Conservation (phyloP, 2,329 filamentous ascomycete genomes). For the Botrytis fragariae region DNA sequence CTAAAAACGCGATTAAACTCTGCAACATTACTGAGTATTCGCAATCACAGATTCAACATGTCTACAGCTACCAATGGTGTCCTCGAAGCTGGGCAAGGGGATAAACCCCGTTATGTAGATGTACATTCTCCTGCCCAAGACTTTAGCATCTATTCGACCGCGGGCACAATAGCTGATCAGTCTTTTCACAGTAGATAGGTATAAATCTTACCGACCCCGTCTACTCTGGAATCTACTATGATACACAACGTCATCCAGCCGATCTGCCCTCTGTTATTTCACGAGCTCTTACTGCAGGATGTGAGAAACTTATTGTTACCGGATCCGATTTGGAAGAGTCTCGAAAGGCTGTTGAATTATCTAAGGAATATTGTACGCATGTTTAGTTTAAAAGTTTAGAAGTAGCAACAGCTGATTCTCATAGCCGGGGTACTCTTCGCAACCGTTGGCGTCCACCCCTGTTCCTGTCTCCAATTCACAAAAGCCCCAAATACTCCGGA, state of each 20-base stretch:
- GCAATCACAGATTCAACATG: constrained; percentile 3
- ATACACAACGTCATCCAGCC: constrained; percentile 69
- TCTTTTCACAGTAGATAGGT: constrained; percentile 59
- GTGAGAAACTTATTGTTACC: constrained; percentile 87
- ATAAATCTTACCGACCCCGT: constrained; percentile 96
- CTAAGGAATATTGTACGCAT: constrained; percentile 67
- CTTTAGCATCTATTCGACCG: neutral
- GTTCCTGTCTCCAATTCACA: constrained; percentile 74
- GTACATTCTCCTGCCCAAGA: constrained; percentile 9
- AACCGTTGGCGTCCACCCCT: constrained; percentile 93
- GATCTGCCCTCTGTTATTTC: constrained; percentile 76
- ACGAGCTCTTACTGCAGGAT: constrained; percentile 74
- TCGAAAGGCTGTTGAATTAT: constrained; percentile 68
- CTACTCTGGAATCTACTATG: constrained; percentile 81
- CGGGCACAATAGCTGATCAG: constrained; percentile 7
- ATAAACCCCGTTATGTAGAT: constrained; percentile 21
- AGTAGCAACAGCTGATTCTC: constrained; percentile 21
- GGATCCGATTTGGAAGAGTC: constrained; percentile 84
- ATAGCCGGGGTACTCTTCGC: constrained; percentile 78
- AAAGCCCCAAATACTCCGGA: constrained; percentile 47
- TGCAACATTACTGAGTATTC: neutral
- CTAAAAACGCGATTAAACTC: neutral
- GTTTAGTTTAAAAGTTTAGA: neutral
- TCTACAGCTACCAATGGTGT: constrained; percentile 1
- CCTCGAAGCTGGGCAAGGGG: neutral